These are phyloP conservation scores for Neonectria magnoliae DNA, from an alignment of 2,329 filamentous ascomycete species.

Conservation along the genomic window DNA sequence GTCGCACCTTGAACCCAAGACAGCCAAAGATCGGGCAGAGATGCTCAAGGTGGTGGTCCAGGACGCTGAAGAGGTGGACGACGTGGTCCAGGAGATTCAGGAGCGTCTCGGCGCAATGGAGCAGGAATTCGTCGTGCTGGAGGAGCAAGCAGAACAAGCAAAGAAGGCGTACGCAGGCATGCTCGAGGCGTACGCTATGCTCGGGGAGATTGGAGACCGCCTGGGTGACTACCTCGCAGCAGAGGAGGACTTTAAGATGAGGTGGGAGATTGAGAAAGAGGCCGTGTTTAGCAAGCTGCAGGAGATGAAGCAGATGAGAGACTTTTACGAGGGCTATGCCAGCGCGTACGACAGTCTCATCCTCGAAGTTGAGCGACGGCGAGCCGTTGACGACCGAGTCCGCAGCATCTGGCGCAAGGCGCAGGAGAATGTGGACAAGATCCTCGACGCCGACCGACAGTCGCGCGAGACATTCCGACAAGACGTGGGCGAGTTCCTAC, in stretches of 20 bases:
- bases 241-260: slow-evolving; percentile 68
- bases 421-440: slow-evolving; percentile 76
- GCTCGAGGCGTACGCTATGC: slow-evolving; percentile 69
- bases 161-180: slow-evolving; percentile 65
- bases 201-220: slow-evolving; percentile 74
- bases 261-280: slow-evolving; percentile 80
- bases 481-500: slow-evolving; percentile 87
- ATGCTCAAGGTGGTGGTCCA: slow-evolving; percentile 84
- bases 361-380: slow-evolving; percentile 82
- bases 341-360: slow-evolving; percentile 86
- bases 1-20: slow-evolving; percentile 73
- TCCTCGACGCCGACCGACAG: slow-evolving; percentile 77
- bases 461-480: slow-evolving; percentile 82
- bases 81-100: slow-evolving; percentile 75
- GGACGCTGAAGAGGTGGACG: slow-evolving; percentile 74
- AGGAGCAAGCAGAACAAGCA: slow-evolving; percentile 66
- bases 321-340: slow-evolving; percentile 90
- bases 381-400: slow-evolving; percentile 77
- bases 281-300: slow-evolving; percentile 74
- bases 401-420: slow-evolving; percentile 80
- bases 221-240: slow-evolving; percentile 73
- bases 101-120: slow-evolving; percentile 84
- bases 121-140: slow-evolving; percentile 70
- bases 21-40: slow-evolving; percentile 78
- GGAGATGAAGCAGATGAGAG: slow-evolving; percentile 79